Base-by-base conservation (phyloP, 208 protist genomes). In the Leishmania martiniquensis region DNA sequence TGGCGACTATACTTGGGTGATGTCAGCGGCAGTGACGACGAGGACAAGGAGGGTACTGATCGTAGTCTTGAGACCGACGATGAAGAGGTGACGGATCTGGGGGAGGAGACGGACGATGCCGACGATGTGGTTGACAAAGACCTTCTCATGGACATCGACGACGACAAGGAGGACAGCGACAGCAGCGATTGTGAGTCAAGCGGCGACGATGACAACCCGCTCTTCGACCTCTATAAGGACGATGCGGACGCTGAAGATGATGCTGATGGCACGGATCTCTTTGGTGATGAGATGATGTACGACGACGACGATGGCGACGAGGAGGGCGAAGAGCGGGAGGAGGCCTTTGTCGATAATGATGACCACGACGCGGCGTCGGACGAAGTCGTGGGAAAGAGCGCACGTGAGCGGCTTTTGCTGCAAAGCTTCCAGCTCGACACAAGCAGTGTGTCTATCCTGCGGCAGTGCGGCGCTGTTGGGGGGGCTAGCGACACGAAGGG, bases 391-490 rank as follows among this genome's bases (percentile, higher is more conserved):
- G 63, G 34, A 10, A 69, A 17, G 42, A n/a, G 49, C 25, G 81
- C 69, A 54, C 75, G 77, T 66, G 76, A 68, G 68, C 71, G 54
- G 6, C 70, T 84, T 25, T 76, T 88, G 2, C 78, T 91, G 59
- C 78, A 82, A 42, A 52, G 62, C 2, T 91, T 86, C 39, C 29
- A 77, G 32, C 47, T 87, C 20, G 57, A 62, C 65, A 88, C 89
- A 37, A 91, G 84, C 44, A 83, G 80, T 51, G 22, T 87, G 37
- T 67, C 74, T 45, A 79, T 85, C 29, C 70, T 86, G 42, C 72
- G 75, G 49, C 90, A 91, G 66, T 93, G 91, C 76, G 85, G 93
- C 75, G 39, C 78, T 42, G 87, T 89, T 55, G 71, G 65, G 25
- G 37, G 5, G 47, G 66, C 10, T 20, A 69, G 17, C 51, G 29